Percentiles rank a stretch among this genome's conserved stretches.
Evolutionary conservation across 2,329 filamentous ascomycete species (phyloP).

Genomic region (Microcyclospora tardicrescens): DNA sequence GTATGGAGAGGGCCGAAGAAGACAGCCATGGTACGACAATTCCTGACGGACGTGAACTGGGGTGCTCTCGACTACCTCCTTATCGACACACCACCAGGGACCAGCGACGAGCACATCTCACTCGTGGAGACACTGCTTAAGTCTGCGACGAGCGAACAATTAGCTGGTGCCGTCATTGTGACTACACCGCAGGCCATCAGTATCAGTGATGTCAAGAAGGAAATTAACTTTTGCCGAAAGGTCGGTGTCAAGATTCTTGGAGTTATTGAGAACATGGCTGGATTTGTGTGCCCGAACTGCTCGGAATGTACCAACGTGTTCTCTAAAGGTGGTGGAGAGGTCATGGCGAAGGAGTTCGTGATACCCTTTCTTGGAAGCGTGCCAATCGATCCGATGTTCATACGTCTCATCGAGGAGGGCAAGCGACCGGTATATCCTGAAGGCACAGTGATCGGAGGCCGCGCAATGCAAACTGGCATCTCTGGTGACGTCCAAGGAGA

Average conservation of each 20-base stretch:
- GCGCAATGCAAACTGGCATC: constrained; percentile 28
- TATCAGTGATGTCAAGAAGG: constrained; percentile 86
- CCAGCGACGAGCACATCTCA: constrained; percentile 93
- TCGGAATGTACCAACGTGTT: constrained; percentile 88
- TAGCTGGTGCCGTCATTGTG: constrained; percentile 82
- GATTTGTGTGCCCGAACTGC: constrained; percentile 67
- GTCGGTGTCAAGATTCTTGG: constrained; percentile 68
- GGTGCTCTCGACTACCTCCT: constrained; percentile 77
- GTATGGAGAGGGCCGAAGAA: constrained; percentile 98
- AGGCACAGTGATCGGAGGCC: constrained; percentile 50
- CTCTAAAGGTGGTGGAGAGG: constrained; percentile 73
- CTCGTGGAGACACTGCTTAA: constrained; percentile 56
- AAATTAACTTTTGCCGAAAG: constrained; percentile 85
- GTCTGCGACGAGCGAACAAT: constrained; percentile 43
- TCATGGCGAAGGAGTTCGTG: constrained; percentile 76
- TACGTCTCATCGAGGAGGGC: constrained; percentile 68
- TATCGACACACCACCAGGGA: constrained; percentile 92
- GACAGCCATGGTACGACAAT: constrained; percentile 96
- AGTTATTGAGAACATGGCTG: constrained; percentile 94
- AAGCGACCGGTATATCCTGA: constrained; percentile 54
- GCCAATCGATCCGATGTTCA: constrained; percentile 87
- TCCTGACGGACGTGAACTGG: constrained; percentile 86
- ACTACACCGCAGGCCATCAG: constrained; percentile 93
- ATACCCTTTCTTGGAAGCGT: constrained; percentile 77
- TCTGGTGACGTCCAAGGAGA: constrained; percentile 15